These are phyloP conservation scores for Casuarina equisetifolia DNA, from an alignment of 306 rosid genomes.

Conservation along the genomic window DNA sequence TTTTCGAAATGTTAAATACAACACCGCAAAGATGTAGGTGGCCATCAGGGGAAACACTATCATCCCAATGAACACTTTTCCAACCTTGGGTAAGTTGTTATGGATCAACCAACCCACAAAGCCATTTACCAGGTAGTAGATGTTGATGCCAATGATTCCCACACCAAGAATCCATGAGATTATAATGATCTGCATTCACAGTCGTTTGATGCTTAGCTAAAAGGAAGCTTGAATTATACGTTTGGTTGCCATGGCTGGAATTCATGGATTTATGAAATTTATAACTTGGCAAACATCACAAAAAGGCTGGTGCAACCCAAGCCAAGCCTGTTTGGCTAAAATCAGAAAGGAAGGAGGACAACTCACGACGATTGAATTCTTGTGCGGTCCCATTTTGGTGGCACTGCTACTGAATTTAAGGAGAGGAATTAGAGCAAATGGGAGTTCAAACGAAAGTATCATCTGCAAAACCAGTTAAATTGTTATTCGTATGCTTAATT, in stretches of 20 bases:
- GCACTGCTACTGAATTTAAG: slow-evolving; percentile 81
- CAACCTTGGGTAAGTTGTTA: slow-evolving; percentile 58
- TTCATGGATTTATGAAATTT: too few species aligned
- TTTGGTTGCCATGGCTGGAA: too few species aligned
- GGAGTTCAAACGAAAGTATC: slow-evolving; percentile 90
- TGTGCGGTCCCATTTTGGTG: slow-evolving; percentile 92
- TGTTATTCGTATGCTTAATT: background rate
- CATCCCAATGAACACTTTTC: slow-evolving; percentile 64
- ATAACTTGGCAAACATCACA: too few species aligned
- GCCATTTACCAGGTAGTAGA: slow-evolving; percentile 69
- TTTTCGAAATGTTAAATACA: slow-evolving; percentile 67
- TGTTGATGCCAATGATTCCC: slow-evolving; percentile 69
- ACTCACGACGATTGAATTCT: slow-evolving; percentile 60
- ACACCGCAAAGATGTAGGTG: slow-evolving; percentile 45
- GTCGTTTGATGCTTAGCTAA: background rate
- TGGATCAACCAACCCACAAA: slow-evolving; percentile 79
- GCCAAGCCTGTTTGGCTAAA: background rate
- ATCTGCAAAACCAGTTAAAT: slow-evolving; percentile 50
- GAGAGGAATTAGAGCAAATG: slow-evolving; percentile 86
- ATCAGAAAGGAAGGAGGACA: background rate
- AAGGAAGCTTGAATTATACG: too few species aligned
- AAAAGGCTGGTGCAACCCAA: background rate
- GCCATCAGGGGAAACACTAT: slow-evolving; percentile 80
- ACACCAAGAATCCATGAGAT: slow-evolving; percentile 70
- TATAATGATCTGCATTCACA: slow-evolving; percentile 51